Percentiles rank a stretch among this genome's conserved stretches.
These are phyloP conservation scores for Ajuga chamaepitys DNA, from an alignment of 257 asterid species.

Conservation along the genomic window DNA sequence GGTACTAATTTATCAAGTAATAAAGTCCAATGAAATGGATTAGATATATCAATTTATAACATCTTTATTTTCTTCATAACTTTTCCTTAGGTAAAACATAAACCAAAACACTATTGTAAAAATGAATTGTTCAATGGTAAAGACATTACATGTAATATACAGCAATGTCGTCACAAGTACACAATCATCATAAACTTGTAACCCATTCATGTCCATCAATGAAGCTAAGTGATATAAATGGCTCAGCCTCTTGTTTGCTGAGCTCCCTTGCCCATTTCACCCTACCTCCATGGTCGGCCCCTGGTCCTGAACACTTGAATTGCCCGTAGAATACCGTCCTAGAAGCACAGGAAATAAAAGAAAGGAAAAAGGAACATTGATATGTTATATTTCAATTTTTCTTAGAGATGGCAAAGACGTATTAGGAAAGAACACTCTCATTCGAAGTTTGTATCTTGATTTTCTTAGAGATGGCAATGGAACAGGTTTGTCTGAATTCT, in stretches of 20 bases:
- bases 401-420: neutral
- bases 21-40: neutral
- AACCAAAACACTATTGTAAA: neutral
- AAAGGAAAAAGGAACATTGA: neutral
- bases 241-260: slow-evolving; percentile 62
- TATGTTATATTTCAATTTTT: neutral
- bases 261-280: slow-evolving; percentile 92
- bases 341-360: neutral
- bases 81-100: neutral
- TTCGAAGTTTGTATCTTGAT: no score
- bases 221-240: slow-evolving; percentile 74
- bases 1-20: neutral
- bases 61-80: neutral
- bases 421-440: no score
- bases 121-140: no score
- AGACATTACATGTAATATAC: no score
- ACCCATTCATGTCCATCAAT: slow-evolving; percentile 87
- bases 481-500: neutral
- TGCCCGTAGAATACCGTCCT: slow-evolving; percentile 93
- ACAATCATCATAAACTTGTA: slow-evolving; percentile 22
- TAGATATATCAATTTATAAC: neutral
- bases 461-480: neutral
- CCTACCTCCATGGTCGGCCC: slow-evolving; percentile 65
- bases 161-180: neutral
- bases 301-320: slow-evolving; percentile 91